phyloP scores from a whole-genome alignment of 352 stramenopile species.

The Lagenidium giganteum region DNA sequence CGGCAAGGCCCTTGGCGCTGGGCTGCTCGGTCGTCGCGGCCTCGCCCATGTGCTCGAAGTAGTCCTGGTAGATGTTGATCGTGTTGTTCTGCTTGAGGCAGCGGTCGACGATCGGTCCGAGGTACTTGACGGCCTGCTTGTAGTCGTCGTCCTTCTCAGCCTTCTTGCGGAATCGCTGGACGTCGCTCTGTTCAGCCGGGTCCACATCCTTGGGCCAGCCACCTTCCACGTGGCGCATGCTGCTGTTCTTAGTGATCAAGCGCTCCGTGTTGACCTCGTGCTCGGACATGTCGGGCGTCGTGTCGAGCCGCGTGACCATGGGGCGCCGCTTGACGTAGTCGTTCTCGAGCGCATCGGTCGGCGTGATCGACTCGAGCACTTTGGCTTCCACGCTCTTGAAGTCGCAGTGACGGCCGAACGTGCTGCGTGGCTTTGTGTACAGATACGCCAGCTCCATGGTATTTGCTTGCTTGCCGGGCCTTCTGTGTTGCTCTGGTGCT shows the following conservation, averaged over 20 bases:
- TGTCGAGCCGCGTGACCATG: conserved; percentile 83
- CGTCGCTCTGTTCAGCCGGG: conserved; percentile 93
- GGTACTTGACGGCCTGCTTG: conserved; percentile 90
- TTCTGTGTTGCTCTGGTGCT: too few species aligned
- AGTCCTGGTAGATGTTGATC: conserved; percentile 98
- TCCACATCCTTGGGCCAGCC: conserved; percentile 98
- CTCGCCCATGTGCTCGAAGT: conserved; percentile 91
- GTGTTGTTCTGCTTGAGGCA: conserved; percentile 98
- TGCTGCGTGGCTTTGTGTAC: conserved; percentile 88
- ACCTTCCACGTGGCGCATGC: conserved; percentile 94
- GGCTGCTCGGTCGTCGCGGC: conserved; percentile 92
- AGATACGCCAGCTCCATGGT: conserved; percentile 87
- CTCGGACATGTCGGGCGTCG: conserved; percentile 87
- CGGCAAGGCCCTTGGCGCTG: conserved; percentile 94
- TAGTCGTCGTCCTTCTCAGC: conserved; percentile 97
- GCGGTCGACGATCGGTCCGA: conserved; percentile 89
- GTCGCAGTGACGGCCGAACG: conserved; percentile 91
- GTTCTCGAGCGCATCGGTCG: conserved; percentile 79
- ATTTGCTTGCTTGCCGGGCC: too few species aligned
- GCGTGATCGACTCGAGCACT: conserved; percentile 87
- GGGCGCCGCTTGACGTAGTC: conserved; percentile 89
- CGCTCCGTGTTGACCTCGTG: conserved; percentile 94
- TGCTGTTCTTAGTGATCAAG: conserved; percentile 89
- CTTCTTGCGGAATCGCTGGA: conserved; percentile 96
- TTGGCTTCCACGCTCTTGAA: conserved; percentile 89